A percentile compares a stretch with the other conserved stretches of the same genome.
Conservation (phyloP, 257 asterid species). For the Solanum neorickii region DNA sequence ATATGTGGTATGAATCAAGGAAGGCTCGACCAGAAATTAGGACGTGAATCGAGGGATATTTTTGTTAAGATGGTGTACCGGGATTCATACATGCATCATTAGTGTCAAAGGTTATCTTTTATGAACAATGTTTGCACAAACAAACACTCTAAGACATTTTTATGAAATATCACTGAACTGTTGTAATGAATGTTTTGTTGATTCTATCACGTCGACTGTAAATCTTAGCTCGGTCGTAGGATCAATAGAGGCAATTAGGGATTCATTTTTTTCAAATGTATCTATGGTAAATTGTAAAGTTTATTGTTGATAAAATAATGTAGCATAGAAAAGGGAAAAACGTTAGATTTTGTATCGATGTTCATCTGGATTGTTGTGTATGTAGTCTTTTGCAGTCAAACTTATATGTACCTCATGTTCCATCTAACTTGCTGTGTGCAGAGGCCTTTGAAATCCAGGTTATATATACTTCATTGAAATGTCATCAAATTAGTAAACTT, state of each 20-base stretch:
- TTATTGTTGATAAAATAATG: not conserved
- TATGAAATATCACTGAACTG: not conserved
- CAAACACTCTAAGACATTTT: not conserved
- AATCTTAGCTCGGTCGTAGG: not conserved
- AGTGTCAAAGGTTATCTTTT: not conserved
- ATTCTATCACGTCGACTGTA: not conserved
- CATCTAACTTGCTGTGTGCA: not conserved
- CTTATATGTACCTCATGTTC: not conserved
- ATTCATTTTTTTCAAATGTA: not conserved
- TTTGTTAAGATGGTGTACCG: conserved; percentile 64
- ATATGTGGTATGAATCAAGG: conserved; percentile 73
- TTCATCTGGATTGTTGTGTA: not conserved
- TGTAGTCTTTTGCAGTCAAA: not conserved
- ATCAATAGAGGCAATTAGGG: not conserved
- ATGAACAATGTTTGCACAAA: not conserved
- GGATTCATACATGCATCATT: not conserved
- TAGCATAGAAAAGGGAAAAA: not conserved
- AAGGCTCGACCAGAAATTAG: conserved; percentile 79
- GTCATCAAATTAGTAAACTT: too few relatives aligned
- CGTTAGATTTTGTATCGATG: not conserved
- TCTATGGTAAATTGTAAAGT: conserved; percentile 2
- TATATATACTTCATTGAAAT: too few relatives aligned
- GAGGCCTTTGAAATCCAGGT: not conserved
- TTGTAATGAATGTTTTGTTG: not conserved
- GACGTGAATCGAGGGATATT: conserved; percentile 68